These are phyloP conservation scores for Lagenidium sp. DNA, from an alignment of 352 stramenopile genomes.

Conservation along the genomic window DNA sequence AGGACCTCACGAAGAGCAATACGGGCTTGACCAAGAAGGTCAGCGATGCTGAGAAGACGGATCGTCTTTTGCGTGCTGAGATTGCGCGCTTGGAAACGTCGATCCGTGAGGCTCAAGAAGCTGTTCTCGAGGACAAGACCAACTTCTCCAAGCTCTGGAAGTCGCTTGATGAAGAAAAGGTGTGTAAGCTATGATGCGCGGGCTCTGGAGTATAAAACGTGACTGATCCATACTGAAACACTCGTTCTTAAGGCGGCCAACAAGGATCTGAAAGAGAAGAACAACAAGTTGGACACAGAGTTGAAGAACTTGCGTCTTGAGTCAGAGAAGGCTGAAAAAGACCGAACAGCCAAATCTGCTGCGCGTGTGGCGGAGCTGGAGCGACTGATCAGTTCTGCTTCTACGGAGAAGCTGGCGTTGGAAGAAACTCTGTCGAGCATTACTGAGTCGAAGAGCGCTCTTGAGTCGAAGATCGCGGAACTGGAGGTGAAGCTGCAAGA, in stretches of 20 bases:
- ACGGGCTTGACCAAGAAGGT: constrained; percentile 11
- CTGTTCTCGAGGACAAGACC: constrained; percentile 13
- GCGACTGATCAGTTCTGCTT: constrained; percentile 1
- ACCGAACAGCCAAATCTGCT: neutral
- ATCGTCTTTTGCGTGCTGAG: constrained; percentile 6
- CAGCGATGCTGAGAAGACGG: constrained; percentile 8
- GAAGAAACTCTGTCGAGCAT: constrained; percentile 3
- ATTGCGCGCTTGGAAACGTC: constrained; percentile 14
- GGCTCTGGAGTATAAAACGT: neutral
- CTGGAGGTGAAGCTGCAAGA: too few relatives aligned
- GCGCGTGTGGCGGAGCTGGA: constrained; percentile 8
- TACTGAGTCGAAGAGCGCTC: constrained; percentile 11
- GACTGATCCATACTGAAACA: neutral
- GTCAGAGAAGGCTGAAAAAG: constrained; percentile 15
- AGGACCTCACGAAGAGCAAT: constrained; percentile 7
- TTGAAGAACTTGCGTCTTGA: constrained; percentile 9
- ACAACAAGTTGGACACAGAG: constrained; percentile 8
- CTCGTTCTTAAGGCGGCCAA: constrained; percentile 7
- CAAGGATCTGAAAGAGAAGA: constrained; percentile 16
- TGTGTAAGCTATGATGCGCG: neutral
- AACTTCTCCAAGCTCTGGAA: constrained; percentile 21
- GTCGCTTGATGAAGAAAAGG: constrained; percentile 9
- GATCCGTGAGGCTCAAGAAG: constrained; percentile 15
- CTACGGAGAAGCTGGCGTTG: constrained; percentile 9
- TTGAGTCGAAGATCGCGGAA: constrained; percentile 7